Conservation (phyloP, 2,329 filamentous ascomycete species). For the Diaporthe amygdali region DNA sequence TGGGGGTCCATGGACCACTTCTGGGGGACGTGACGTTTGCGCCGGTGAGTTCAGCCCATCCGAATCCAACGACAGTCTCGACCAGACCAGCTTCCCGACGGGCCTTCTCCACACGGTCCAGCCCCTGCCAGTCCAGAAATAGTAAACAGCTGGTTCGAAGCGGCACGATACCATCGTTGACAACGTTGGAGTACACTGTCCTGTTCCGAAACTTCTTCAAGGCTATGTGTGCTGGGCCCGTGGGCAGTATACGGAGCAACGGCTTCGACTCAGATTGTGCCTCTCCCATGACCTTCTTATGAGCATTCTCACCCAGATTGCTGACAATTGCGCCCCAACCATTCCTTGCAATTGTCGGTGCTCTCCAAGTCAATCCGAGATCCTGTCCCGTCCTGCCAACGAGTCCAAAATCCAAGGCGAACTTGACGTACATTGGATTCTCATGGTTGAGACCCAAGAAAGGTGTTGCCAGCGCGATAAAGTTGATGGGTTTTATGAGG, state of each 20-base stretch:
- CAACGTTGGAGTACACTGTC: conserved; percentile 94
- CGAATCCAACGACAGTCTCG: conserved; percentile 90
- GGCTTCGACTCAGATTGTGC: conserved; percentile 84
- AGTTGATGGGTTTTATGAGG: conserved; percentile 85
- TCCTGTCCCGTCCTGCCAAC: conserved; percentile 97
- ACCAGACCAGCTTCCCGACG: conserved; percentile 89
- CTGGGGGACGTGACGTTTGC: conserved; percentile 60
- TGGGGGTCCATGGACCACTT: conserved; percentile 48
- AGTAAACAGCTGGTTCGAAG: conserved; percentile 93
- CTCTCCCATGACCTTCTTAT: conserved; percentile 63
- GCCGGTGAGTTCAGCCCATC: conserved; percentile 89
- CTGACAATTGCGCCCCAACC: conserved; percentile 90
- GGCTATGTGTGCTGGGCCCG: conserved; percentile 86
- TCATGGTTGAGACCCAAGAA: conserved; percentile 95
- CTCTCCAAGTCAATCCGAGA: conserved; percentile 90
- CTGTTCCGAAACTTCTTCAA: conserved; percentile 87
- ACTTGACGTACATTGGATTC: conserved; percentile 96
- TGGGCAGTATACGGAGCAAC: conserved; percentile 84
- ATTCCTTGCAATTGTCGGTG: conserved; percentile 82
- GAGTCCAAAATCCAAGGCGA: conserved; percentile 93
- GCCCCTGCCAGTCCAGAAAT: conserved; percentile 94
- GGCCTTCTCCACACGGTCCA: conserved; percentile 93
- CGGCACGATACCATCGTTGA: conserved; percentile 97
- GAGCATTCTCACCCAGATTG: conserved; percentile 73
- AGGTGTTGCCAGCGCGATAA: conserved; percentile 85